phyloP scores from a whole-genome alignment of 2,329 filamentous ascomycete species.

The Ascochyta clinopodiicola region DNA sequence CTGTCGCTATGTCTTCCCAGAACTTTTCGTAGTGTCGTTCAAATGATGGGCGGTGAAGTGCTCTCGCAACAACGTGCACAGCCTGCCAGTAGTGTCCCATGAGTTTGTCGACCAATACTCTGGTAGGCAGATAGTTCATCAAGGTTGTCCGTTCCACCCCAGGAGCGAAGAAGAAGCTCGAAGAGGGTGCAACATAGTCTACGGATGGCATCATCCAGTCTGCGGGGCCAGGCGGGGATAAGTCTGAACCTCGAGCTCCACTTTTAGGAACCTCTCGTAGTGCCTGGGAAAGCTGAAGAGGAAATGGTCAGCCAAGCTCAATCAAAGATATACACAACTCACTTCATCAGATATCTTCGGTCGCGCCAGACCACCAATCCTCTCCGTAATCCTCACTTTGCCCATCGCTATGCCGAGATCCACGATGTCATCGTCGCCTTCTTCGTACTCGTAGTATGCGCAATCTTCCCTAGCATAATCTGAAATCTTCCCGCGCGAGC shows the following conservation, averaged over 20 bases:
- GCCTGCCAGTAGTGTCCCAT: constrained; percentile 71
- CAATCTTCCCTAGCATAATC: constrained; percentile 69
- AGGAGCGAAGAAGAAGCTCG: constrained; percentile 69
- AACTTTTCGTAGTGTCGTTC: constrained; percentile 69
- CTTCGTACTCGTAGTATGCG: constrained; percentile 68
- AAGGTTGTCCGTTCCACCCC: constrained; percentile 55
- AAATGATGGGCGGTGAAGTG: constrained; percentile 71
- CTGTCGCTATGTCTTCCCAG: constrained; percentile 66
- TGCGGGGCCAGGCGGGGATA: constrained; percentile 22
- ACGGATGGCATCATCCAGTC: constrained; percentile 68
- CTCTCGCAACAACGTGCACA: constrained; percentile 72
- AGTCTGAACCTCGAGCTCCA: constrained; percentile 15
- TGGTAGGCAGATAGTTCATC: constrained; percentile 67
- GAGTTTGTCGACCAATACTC: constrained; percentile 65
- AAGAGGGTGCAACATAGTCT: constrained; percentile 71
- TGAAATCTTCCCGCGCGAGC: constrained; percentile 57
- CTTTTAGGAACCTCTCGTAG: constrained; percentile 37
- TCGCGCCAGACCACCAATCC: constrained; percentile 74
- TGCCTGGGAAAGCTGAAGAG: constrained; percentile 37
- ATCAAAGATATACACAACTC: constrained; percentile 29
- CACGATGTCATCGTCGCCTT: constrained; percentile 71
- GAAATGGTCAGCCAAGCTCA: not conserved
- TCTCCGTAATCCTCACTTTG: constrained; percentile 74
- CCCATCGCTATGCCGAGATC: constrained; percentile 76
- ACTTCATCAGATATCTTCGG: constrained; percentile 76